Conservation (phyloP, 768 basidiomycete genomes). For the Hypholoma sublateritium region DNA sequence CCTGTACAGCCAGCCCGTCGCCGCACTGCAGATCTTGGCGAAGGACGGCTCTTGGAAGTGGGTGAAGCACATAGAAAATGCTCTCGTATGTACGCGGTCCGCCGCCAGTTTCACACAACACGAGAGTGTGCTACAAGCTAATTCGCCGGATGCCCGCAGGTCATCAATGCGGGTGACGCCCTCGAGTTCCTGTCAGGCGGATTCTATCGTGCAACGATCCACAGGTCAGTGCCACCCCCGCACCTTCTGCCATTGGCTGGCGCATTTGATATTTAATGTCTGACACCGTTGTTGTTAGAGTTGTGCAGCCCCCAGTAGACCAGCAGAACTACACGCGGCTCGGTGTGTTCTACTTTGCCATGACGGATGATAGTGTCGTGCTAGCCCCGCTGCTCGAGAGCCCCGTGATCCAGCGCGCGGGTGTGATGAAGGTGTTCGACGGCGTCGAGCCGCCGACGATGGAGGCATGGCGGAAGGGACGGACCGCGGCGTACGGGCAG, state of each 20-base stretch:
- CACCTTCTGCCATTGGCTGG: not conserved
- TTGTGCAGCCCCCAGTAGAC: conserved; percentile 57
- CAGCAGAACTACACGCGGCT: conserved; percentile 50
- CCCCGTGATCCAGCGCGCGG: conserved; percentile 45
- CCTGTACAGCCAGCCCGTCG: conserved; percentile 61
- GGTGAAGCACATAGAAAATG: conserved; percentile 59
- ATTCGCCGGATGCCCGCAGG: conserved; percentile 29
- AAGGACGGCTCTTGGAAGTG: conserved; percentile 55
- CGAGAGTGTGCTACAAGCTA: not conserved
- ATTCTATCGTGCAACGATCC: conserved; percentile 58
- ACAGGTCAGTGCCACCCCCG: conserved; percentile 26
- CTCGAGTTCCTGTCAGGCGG: conserved; percentile 63
- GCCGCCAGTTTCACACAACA: not conserved
- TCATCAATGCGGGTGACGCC: conserved; percentile 60
- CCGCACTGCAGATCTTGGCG: conserved; percentile 55
- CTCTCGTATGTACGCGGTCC: conserved; percentile 36
- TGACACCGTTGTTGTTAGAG: conserved; percentile 28
- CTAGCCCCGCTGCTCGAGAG: conserved; percentile 46
- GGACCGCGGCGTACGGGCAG: conserved; percentile 54
- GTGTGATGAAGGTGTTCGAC: conserved; percentile 36
- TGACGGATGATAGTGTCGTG: conserved; percentile 48
- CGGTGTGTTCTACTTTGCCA: conserved; percentile 58
- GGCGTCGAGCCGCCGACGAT: conserved; percentile 47
- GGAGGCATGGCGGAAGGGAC: conserved; percentile 50
- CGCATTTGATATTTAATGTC: not conserved